A percentile compares a stretch with the other conserved stretches of the same genome.
Evolutionary conservation across 2,329 filamentous ascomycete species (phyloP).

Genomic region (Fusarium torulosum): DNA sequence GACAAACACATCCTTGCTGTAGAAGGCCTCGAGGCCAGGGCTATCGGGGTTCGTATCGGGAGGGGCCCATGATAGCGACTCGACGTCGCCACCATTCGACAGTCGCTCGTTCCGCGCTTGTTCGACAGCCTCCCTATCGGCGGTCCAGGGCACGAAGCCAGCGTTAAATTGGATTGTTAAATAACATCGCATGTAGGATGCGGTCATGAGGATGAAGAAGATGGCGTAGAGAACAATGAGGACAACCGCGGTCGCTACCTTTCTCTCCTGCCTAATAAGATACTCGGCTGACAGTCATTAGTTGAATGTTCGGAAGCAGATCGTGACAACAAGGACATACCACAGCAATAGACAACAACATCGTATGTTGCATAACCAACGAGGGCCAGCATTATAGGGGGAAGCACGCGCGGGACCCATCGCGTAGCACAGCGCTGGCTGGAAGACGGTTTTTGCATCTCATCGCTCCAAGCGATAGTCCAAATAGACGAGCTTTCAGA

Average conservation of each 20-base stretch:
- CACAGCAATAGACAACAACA: constrained; percentile 74
- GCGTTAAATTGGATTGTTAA: constrained; percentile 74
- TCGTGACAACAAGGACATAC: constrained; percentile 60
- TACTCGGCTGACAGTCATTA: constrained; percentile 68
- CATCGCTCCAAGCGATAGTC: constrained; percentile 44
- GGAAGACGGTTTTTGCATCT: constrained; percentile 49
- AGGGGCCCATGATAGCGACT: constrained; percentile 50
- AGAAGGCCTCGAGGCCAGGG: constrained; percentile 80
- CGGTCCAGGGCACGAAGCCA: constrained; percentile 74
- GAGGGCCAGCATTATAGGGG: constrained; percentile 73
- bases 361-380: constrained; percentile 80
- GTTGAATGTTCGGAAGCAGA: background rate
- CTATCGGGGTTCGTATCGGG: constrained; percentile 68
- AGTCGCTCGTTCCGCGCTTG: constrained; percentile 42
- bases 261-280: constrained; percentile 66
- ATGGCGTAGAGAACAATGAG: constrained; percentile 81
- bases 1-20: constrained; percentile 84
- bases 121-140: constrained; percentile 55
- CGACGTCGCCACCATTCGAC: constrained; percentile 45
- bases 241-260: constrained; percentile 70
- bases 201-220: constrained; percentile 74
- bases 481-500: constrained; percentile 10
- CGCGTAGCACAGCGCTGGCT: constrained; percentile 50
- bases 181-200: constrained; percentile 77
- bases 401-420: constrained; percentile 70